Base-by-base conservation (phyloP, 1,284 basidiomycete species). In the Ustilago hordei region DNA sequence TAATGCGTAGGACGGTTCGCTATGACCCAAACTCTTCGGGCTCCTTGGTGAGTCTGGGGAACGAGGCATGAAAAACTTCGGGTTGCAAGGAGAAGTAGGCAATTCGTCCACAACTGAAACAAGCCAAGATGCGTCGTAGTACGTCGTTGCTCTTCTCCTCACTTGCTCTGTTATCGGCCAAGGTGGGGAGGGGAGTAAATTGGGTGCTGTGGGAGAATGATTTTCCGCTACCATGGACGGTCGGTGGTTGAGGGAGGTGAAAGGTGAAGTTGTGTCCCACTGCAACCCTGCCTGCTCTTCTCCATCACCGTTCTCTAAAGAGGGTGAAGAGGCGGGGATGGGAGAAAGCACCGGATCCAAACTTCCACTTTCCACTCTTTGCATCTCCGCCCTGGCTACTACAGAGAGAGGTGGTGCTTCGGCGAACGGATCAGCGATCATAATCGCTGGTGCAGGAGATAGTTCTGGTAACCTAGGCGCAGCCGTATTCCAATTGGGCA, bases 391-490 rank as follows among this genome's bases (percentile, higher is more conserved):
- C 15, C 43, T 34, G 2, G 28, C 31, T 13, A 13, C 57, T 11
- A 17, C 9, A 8, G 28, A 28, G 3, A 11, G 2, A 15, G 35
- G 19, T 56, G 5, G 11, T 8, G 12, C 31, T 15, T 19, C 8
- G 5, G 39, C 45, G 17, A 72, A 72, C 19, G 64, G 64, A 41
- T 67, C 69, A 12, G 69, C 64, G 36, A 72, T 72, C 56, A 64
- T 57, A n/a, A 67, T 19, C 7, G 64, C 60, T 13, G 69, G 69
- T 19, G 61, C 69, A 1, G 64, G 60, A 6, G 63, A 65, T 3
- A 59, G 52, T 11, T 54, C 55, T 0, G 69, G 63, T 19, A 71
- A 45, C n/a, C 45, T 59, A 9, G 45, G 12, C 13, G 15, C 17
- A 5, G 32, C 28, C 28, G 32, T 38, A 3, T 38, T 50, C 64